Base-by-base conservation (phyloP, 345 rosid genomes). In the Pelargonium nanum region DNA sequence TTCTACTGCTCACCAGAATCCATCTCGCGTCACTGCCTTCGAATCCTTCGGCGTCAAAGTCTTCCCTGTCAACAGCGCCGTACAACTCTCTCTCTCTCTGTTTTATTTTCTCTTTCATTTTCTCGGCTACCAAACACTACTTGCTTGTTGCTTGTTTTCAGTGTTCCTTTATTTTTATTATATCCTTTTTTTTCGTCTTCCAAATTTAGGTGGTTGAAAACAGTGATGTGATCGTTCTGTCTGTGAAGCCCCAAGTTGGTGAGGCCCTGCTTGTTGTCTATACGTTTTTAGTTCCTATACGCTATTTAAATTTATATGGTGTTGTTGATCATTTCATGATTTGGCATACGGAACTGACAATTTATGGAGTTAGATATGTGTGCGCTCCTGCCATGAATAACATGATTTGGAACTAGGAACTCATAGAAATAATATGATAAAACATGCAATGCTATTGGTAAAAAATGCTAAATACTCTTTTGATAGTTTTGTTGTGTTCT, bases 211-310 rank as follows among this genome's bases (percentile, higher is more conserved):
- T 92, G 2, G 87, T 92, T 70, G 74, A 72, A 71, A 78, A 77
- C 40, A 82, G 89, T 61, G 95, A 92, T 75, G 88, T 92, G 53
- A 85, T 92, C 26, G 63, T 92, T 44, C 82, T 92, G 76, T 89
- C 98, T 17, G 90, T 92, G 63, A 92, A 92, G 68, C 96, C 98
- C 25, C 96, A 86, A 83, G 92, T 86, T 51, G 92, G 93, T 83
- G 80, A 59, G 20, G 32, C 26, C 54, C 40, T 17, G 19, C 22
- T 66, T 55, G 30, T 23, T 13, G 26, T 19, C 53, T 0, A 4
- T 28, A 40, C 53, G 10, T 34, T 6, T 22, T 20, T n/a, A 19
- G 16, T 60, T 19, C 17, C 24, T 24, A 13, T 32, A 2, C 19
- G 16, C 20, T 16, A 45, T 15, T 19, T 21, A 51, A 17, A 51